Base-by-base conservation (phyloP, 179 eudicot genomes). In the Dionaea muscipula region DNA sequence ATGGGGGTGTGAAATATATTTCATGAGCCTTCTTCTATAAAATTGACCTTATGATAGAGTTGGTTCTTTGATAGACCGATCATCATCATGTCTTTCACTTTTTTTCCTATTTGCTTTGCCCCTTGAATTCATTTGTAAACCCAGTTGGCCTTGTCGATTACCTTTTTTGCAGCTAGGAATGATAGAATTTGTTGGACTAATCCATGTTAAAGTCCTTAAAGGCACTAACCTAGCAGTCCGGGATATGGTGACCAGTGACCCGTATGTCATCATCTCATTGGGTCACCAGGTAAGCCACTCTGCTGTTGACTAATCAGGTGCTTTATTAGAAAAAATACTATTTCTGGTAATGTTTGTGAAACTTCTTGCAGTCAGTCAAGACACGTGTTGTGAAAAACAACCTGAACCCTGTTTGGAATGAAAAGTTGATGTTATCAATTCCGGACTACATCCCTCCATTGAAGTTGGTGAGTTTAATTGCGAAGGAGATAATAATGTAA, bases 371-470 rank as follows among this genome's bases (percentile, higher is more conserved):
- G 99, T 80, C 95, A 16, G 75, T 93, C 68, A 93, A 84, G 82
- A 93, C 99, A 10, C 80, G 89, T 27, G 93, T 82, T 39, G 83
- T 93, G 61, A 93, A 76, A 67, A 93, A 75, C 63, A 93, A 76
- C 65, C 73, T 93, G 72, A 93, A 93, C 69, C 99, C 99, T 9
- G 83, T 93, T 31, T 93, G 99, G 99, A 93, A 82, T 53, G 99
- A 93, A 66, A 77, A 81, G 69, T 71, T 93, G 59, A 88, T 93
- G 94, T 63, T 93, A 51, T 93, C 99, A 22, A 93, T 93, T 63
- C 99, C 99, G n/a, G 78, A 78, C 15, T 58, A 69, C 49, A 51
- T 88, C 61, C 99, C 99, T 55, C 93, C 93, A 55, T 45, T 93
- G 44, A 93, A 82, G 57, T 22, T 93, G 89, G 99, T 93, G 59